Base-by-base conservation (phyloP, 2,329 filamentous ascomycete species). In the Pseudopyrenochaeta lycopersici region DNA sequence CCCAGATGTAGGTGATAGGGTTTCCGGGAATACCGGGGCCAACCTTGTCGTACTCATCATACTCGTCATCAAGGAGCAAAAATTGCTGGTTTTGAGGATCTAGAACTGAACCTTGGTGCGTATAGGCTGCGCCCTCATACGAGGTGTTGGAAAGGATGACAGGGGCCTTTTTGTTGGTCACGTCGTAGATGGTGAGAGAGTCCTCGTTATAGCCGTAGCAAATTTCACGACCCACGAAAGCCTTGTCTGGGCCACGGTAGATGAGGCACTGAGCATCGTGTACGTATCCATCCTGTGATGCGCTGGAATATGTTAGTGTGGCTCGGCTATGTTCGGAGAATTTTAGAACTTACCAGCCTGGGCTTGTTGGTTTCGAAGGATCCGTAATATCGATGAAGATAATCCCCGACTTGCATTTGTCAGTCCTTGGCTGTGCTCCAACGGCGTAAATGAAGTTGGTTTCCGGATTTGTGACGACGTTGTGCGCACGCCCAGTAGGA, bases 221-320 rank as follows among this genome's bases (percentile, higher is more conserved):
- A 62, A 85, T 83, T 48, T 85, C 81, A 1, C 72, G 75, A 20
- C 79, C 81, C 3, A 72, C 67, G 66, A 81, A 85, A 20, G 75
- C 63, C 20, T 68, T 71, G 54, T 85, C 80, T 0, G 83, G 82
- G 0, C 84, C 83, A 7, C 76, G 78, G 72, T 84, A 84, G 54
- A 81, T 78, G 33, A 87, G 73, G 67, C 84, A 87, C 70, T 87
- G 84, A 2, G 84, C 84, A 60, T 87, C 84, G 68, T 87, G 84
- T 12, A 86, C 84, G 66, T 87, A 87, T 32, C 84, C 84, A 65
- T 86, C 84, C 15, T 78, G 64, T 17, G 79, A 76, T 7, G 81
- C 81, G 63, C 84, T 62, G 36, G 1, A 18, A 38, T 9, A 20
- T 40, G 49, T 54, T 27, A 56, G 52, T 41, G 7, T 36, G 4